These are phyloP conservation scores for Rubroboletus pulcherrimus DNA, from an alignment of 768 basidiomycete species.

Conservation along the genomic window DNA sequence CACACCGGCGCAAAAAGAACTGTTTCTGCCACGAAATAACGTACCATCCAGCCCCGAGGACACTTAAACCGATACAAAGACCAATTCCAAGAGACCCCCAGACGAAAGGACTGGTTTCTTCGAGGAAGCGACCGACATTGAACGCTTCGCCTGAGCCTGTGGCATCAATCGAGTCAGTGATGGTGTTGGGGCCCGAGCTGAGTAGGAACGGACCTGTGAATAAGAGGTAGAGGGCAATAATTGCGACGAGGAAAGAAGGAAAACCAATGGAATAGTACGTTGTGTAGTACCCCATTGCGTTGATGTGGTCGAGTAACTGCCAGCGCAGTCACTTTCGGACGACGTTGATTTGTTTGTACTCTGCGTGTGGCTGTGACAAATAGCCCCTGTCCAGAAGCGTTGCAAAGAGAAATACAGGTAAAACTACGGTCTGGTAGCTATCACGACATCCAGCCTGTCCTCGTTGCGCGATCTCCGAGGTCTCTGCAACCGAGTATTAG, in stretches of 20 bases:
- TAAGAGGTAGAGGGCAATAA: constrained; percentile 81
- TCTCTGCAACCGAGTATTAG: constrained; percentile 9
- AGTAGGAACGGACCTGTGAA: constrained; percentile 67
- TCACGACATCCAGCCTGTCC: constrained; percentile 9
- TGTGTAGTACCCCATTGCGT: constrained; percentile 28
- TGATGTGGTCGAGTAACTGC: neutral
- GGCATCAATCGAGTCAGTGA: constrained; percentile 1
- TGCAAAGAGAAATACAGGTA: neutral
- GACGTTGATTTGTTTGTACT: constrained; percentile 7
- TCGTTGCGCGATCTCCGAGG: constrained; percentile 13
- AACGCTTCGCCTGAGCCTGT: constrained; percentile 85
- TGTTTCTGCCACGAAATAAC: constrained; percentile 23
- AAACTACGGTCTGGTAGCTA: neutral
- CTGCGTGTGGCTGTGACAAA: constrained; percentile 14
- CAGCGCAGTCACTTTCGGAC: neutral
- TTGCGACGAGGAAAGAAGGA: constrained; percentile 55
- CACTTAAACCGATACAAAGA: constrained; percentile 89
- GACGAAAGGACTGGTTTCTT: constrained; percentile 89
- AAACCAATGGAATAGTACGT: constrained; percentile 66
- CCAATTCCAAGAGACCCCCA: constrained; percentile 92
- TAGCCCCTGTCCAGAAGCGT: neutral
- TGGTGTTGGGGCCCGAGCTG: neutral
- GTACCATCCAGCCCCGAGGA: constrained; percentile 93
- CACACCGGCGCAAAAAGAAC: neutral
- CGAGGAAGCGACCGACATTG: constrained; percentile 91